Conservation (phyloP, 1,139 yeast genomes). For the Pneumocystis wakefieldiae region DNA sequence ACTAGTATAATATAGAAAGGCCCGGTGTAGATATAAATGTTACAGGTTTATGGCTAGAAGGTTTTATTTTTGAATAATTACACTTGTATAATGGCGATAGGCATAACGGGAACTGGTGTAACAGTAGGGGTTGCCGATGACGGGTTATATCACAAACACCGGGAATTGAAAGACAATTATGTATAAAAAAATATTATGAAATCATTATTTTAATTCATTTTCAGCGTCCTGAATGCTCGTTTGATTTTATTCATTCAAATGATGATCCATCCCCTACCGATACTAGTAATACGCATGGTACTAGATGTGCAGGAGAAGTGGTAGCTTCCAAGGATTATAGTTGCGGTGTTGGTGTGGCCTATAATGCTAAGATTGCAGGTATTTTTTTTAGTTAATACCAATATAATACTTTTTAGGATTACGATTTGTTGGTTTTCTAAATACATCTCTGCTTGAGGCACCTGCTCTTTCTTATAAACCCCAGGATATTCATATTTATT, state of each 20-base stretch:
- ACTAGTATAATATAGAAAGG: conserved; percentile 39
- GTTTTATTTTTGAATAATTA: conserved; percentile 1
- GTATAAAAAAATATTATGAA: conserved; percentile 4
- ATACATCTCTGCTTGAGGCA: conserved; percentile 67
- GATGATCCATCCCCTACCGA: conserved; percentile 67
- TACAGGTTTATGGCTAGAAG: conserved; percentile 64
- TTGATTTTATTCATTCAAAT: conserved; percentile 66
- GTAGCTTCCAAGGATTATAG: conserved; percentile 69
- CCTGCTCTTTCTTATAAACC: conserved; percentile 66
- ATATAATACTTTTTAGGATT: neutral
- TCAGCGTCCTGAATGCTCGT: conserved; percentile 57
- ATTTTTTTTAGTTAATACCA: conserved; percentile 23
- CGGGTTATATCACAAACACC: conserved; percentile 70
- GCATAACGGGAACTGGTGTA: conserved; percentile 66
- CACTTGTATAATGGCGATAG: conserved; percentile 18
- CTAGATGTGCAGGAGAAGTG: conserved; percentile 96
- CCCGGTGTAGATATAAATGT: conserved; percentile 84
- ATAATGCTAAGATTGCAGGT: conserved; percentile 72
- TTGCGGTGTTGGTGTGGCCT: conserved; percentile 94
- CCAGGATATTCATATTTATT: conserved; percentile 70
- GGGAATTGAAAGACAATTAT: conserved; percentile 54
- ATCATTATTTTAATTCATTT: neutral
- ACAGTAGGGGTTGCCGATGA: conserved; percentile 88
- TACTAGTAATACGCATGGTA: conserved; percentile 84
- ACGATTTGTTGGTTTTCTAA: conserved; percentile 73